Percentiles rank a stretch among this genome's conserved stretches.
phyloP scores from a whole-genome alignment of 192 early-diverging fungal species.

The Gaertneriomyces sp. region DNA sequence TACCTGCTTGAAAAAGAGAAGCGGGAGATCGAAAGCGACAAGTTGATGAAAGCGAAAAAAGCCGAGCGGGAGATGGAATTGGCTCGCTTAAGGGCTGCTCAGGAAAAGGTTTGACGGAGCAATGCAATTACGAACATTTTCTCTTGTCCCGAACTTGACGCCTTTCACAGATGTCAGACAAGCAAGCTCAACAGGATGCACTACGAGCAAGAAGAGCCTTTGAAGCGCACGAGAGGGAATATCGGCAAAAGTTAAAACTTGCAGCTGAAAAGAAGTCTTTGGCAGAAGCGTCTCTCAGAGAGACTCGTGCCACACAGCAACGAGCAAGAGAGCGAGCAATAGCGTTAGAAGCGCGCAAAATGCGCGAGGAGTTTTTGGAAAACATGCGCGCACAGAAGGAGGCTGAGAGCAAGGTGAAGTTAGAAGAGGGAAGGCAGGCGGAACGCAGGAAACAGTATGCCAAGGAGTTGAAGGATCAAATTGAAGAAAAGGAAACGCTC shows the following conservation, averaged over 20 bases:
- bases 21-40: constrained; percentile 54
- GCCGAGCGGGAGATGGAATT: constrained; percentile 55
- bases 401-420: constrained; percentile 41
- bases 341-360: constrained; percentile 53
- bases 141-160: not conserved
- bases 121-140: too few relatives aligned
- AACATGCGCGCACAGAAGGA: constrained; percentile 48
- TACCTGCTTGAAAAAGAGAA: constrained; percentile 58
- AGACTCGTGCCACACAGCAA: constrained; percentile 48
- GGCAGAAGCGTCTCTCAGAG: constrained; percentile 40
- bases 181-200: constrained; percentile 57
- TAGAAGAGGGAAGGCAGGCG: constrained; percentile 32
- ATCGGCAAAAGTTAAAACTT: constrained; percentile 48
- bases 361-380: constrained; percentile 54
- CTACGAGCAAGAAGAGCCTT: constrained; percentile 50
- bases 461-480: constrained; percentile 47
- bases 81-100: constrained; percentile 50
- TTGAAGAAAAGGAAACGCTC: constrained; percentile 46
- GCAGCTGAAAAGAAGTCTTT: constrained; percentile 37
- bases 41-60: constrained; percentile 40
- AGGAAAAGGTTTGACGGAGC: constrained; percentile 40
- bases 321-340: constrained; percentile 53
- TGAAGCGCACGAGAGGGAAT: constrained; percentile 60
- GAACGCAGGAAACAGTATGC: constrained; percentile 52
- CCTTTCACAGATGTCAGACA: constrained; percentile 46